Evolutionary conservation across 73 alveolate species (phyloP).

Genomic region (Paramecium tetraurelia): DNA sequence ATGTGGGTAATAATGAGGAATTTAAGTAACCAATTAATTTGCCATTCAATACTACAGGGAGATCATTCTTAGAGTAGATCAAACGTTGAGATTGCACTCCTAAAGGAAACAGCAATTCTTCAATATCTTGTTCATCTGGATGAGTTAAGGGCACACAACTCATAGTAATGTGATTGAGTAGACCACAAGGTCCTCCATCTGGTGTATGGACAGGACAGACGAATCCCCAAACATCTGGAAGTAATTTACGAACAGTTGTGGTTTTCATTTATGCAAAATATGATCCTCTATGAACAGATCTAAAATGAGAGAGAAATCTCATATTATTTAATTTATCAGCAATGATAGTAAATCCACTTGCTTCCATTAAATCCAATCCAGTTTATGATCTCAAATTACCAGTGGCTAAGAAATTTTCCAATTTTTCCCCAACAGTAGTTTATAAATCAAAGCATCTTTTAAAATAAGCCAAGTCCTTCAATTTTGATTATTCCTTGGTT

Average conservation of each 20-base stretch:
- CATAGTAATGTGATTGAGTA: slow-evolving; percentile 90
- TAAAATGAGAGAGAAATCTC: slow-evolving; percentile 97
- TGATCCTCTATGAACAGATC: slow-evolving; percentile 99
- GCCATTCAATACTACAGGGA: slow-evolving; percentile 94
- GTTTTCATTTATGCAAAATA: slow-evolving; percentile 99
- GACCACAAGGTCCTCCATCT: slow-evolving; percentile 99
- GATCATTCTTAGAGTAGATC: background rate
- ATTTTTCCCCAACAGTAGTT: slow-evolving; percentile 91
- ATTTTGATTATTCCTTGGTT: slow-evolving; percentile 78
- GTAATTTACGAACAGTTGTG: slow-evolving; percentile 93
- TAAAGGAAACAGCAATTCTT: slow-evolving; percentile 70
- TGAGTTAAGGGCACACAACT: slow-evolving; percentile 80
- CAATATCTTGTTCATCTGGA: slow-evolving; percentile 78
- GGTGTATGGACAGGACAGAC: slow-evolving; percentile 99
- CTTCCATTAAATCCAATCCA: slow-evolving; percentile 95
- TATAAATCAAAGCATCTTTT: slow-evolving; percentile 87
- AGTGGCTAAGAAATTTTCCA: slow-evolving; percentile 98
- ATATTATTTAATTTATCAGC: slow-evolving; percentile 97
- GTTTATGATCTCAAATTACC: slow-evolving; percentile 97
- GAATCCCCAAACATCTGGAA: slow-evolving; percentile 99
- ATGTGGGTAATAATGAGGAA: background rate
- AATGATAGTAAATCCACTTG: slow-evolving; percentile 96
- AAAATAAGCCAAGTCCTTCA: slow-evolving; percentile 79
- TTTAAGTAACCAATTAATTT: slow-evolving; percentile 90
- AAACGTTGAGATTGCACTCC: slow-evolving; percentile 79